Evolutionary conservation across 2,329 filamentous ascomycete genomes (phyloP), one percentile per base, ranked within the genome.

Genomic region (Colletotrichum tamarilloi): DNA sequence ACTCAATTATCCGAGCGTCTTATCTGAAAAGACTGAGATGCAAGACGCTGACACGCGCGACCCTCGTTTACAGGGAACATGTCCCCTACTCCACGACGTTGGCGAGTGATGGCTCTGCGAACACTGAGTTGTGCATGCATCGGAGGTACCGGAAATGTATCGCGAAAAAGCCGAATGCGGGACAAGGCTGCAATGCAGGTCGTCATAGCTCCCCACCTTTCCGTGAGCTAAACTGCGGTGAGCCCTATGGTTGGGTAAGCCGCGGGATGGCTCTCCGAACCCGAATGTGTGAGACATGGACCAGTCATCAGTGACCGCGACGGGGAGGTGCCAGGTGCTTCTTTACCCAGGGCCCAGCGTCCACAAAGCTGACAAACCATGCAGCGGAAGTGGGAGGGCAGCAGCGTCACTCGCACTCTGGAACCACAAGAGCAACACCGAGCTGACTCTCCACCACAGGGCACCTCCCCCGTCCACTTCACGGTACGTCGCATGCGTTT

Each of bases 181-280:
- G 49, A 67, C 62, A 62, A 62, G 52, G 62, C 53, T 62, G 32
- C 72, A 63, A 74, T 76, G 72, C 56, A 75, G 75, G 75, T 66
- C 74, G 68, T 75, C 73, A 75, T 75, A 75, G 68, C 63, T 72
- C 59, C 30, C 72, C 73, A 59, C 63, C 63, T 68, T 72, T 68
- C 32, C n/a, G 14, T 28, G 56, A 71, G 71, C 71, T 73, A 73
- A 73, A 71, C 59, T 49, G 35, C 59, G 35, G 55, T 66, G 67
- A 52, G 71, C 67, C 49, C 62, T 73, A 35, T 71, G 67, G 35
- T 35, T 73, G 60, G 69, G 46, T 30, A 57, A 58, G 14, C 32
- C 11, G 38, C 30, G 57, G 56, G 35, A 60, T 64, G 62, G 46
- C 46, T 42, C 30, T 57, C 65, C 35, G 65, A 66, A 55, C 49